Base-by-base conservation (phyloP, 2,329 filamentous ascomycete species). In the Fusarium humuli region DNA sequence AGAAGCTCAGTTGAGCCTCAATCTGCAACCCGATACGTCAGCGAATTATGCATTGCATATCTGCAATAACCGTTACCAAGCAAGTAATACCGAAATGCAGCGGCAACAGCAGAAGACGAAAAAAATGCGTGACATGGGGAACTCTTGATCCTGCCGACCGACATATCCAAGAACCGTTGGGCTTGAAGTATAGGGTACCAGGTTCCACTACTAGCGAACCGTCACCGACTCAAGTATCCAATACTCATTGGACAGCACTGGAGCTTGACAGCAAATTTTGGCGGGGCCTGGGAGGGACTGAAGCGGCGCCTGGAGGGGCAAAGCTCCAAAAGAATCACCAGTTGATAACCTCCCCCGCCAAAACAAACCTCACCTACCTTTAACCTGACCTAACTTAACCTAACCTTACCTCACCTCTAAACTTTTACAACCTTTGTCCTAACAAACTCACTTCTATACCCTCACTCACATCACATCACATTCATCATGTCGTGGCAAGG, bases 401-500 rank as follows among this genome's bases (percentile, higher is more conserved):
- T 41, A 27, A 52, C 49, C 23, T 52, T 10, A 16, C 48, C 30
- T 34, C 13, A 52, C 34, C 49, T 52, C 49, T 42, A 29, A 52
- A 52, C 49, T 52, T 42, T 61, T 72, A 56, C 58, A 61, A 55
- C 70, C 59, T 67, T 59, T 61, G 18, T 55, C 61, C 34, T 47
- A 52, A 42, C 49, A 66, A 54, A 57, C 61, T 55, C 30, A 57
- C 44, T 47, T 46, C 49, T 57, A 57, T 67, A 50, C 34, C 57
- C 55, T 66, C 55, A 57, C 64, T 66, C 55, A 65, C 47, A 41
- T 62, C 66, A 42, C 57, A 70, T 68, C 34, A 37, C 18, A 52
- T 52, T 11, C 73, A 88, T 75, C 79, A 91, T 92, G 90, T 92
- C 90, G 82, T 92, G 90, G 90, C 90, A 93, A 91, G 88, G 91